A percentile compares a stretch with the other conserved stretches of the same genome.
These are phyloP conservation scores for Prosopis cineraria DNA, from an alignment of 306 rosid genomes.

Conservation along the genomic window DNA sequence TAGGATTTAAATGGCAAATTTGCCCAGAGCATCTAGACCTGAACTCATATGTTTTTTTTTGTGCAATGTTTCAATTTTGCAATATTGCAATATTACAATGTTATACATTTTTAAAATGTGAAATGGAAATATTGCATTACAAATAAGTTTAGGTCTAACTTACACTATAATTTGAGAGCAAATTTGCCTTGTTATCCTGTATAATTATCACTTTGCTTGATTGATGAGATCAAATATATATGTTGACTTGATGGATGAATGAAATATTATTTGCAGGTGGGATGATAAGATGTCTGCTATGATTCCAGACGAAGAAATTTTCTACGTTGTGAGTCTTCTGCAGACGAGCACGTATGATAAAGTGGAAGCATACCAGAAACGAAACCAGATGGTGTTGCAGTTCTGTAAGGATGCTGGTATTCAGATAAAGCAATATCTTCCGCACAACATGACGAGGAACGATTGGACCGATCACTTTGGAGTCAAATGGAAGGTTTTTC, in stretches of 20 bases:
- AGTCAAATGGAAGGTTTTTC: constrained; percentile 58
- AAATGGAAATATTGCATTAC: too few relatives aligned
- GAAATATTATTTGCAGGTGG: constrained; percentile 65
- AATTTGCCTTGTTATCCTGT: too few relatives aligned
- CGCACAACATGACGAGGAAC: constrained; percentile 41
- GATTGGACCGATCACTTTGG: constrained; percentile 76
- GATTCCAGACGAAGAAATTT: constrained; percentile 67
- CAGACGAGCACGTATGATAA: constrained; percentile 37
- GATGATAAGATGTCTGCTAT: constrained; percentile 66
- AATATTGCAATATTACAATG: too few relatives aligned
- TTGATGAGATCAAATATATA: too few relatives aligned
- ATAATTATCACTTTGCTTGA: too few relatives aligned
- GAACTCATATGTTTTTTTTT: too few relatives aligned
- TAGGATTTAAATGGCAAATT: too few relatives aligned
- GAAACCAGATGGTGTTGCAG: constrained; percentile 50
- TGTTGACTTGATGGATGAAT: not conserved
- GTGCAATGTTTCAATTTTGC: too few relatives aligned
- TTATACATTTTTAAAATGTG: too few relatives aligned
- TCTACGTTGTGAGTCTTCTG: constrained; percentile 54
- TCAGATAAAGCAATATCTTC: constrained; percentile 60
- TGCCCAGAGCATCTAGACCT: too few relatives aligned
- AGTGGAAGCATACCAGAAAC: constrained; percentile 39
- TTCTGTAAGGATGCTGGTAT: constrained; percentile 53
- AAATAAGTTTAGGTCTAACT: too few relatives aligned
- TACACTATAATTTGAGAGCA: too few relatives aligned